Conservation (phyloP, 805 yeast genomes). For the Zygosaccharomyces bailii region DNA sequence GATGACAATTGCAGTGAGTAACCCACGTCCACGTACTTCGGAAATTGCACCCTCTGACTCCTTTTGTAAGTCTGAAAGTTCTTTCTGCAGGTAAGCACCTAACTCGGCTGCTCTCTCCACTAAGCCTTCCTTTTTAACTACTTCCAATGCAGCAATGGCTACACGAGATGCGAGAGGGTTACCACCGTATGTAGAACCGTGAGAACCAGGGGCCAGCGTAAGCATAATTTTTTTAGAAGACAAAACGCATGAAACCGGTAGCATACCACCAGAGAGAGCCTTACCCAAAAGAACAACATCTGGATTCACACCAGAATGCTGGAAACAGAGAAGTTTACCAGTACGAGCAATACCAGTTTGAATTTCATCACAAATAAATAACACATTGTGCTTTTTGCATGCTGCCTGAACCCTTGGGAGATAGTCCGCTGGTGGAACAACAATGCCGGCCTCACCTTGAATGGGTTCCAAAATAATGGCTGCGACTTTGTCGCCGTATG, state of each 20-base stretch:
- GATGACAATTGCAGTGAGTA: slow-evolving; percentile 86
- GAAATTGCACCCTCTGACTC: slow-evolving; percentile 54
- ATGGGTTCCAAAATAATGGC: slow-evolving; percentile 92
- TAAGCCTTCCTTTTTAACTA: slow-evolving; percentile 80
- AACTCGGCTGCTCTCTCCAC: slow-evolving; percentile 70
- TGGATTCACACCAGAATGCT: slow-evolving; percentile 82
- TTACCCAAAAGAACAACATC: slow-evolving; percentile 88
- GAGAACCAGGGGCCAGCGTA: slow-evolving; percentile 89
- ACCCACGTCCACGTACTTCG: slow-evolving; percentile 78
- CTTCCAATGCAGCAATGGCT: slow-evolving; percentile 89
- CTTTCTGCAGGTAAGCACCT: slow-evolving; percentile 65
- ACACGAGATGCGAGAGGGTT: slow-evolving; percentile 92
- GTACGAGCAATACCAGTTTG: slow-evolving; percentile 98
- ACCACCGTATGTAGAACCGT: slow-evolving; percentile 98
- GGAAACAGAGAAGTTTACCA: slow-evolving; percentile 87
- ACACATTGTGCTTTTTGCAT: slow-evolving; percentile 78
- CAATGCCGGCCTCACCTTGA: slow-evolving; percentile 98
- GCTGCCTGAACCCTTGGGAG: slow-evolving; percentile 65
- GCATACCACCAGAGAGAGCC: slow-evolving; percentile 92
- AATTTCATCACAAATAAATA: slow-evolving; percentile 93
- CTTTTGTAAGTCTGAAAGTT: slow-evolving; percentile 51
- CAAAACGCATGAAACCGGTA: slow-evolving; percentile 88
- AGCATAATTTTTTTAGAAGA: slow-evolving; percentile 89
- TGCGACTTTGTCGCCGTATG: slow-evolving; percentile 85
- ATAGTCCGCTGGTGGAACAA: slow-evolving; percentile 85